Evolutionary conservation across 495 filamentous ascomycete genomes (phyloP), one percentile per base, ranked within the genome.

Genomic region (Aspergillus homomorphus): DNA sequence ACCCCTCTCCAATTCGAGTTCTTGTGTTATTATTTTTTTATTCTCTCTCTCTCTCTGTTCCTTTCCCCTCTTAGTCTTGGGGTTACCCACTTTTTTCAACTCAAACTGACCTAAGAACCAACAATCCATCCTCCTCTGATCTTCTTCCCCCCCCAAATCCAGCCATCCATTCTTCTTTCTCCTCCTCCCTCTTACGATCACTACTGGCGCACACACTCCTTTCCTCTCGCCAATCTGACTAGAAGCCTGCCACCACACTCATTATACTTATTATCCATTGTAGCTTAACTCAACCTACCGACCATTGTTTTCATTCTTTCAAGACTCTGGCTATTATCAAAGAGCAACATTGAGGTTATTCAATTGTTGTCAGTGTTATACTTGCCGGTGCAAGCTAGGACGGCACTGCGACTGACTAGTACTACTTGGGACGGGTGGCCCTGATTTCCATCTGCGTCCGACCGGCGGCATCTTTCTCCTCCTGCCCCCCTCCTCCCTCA

Each of bases 1-100:
- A 18, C 43, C 26, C 45, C 19, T n/a, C 26, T 30, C 28, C 52
- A 45, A 33, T 46, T 19, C 42, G n/a, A 9, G 22, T 38, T 51
- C 7, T 33, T 23, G 9, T 26, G 30, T 26, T 18, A 16, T 30
- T 16, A 21, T 30, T 26, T 60, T 21, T 21, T 33, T 42, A 45
- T 60, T 60, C 51, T 50, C 22, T 55, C 21, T 26, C 22, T 51
- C 33, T 28, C 9, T 28, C n/a, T n/a, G n/a, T n/a, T n/a, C 5
- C 12, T 38, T 38, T 38, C 33, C 33, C 33, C 15, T 38, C 15
- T 38, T 5, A 12, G 8, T 38, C 33, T 38, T 38, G 33, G 33
- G n/a, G 33, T 9, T 38, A 12, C 33, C 33, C 33, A 38, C 33
- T 38, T 38, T 38, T 38, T 14, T 7, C 33, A 38, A 38, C 33